Evolutionary conservation across 2,329 filamentous ascomycete species (phyloP).

Genomic region (Phaeosphaeriaceae sp.): DNA sequence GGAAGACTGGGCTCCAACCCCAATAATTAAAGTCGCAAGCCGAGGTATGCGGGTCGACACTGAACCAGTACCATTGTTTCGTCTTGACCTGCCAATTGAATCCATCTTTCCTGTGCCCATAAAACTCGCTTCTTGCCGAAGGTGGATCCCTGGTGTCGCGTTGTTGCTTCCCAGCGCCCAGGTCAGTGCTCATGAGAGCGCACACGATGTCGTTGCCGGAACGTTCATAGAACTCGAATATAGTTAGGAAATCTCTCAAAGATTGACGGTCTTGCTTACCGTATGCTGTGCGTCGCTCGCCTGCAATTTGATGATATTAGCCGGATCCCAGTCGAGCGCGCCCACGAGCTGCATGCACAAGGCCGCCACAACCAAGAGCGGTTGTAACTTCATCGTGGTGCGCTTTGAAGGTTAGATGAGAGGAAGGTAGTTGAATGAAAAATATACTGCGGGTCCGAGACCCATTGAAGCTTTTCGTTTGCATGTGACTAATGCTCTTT

Average conservation of each 20-base stretch:
- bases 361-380: neutral
- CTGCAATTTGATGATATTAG: neutral
- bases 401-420: neutral
- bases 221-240: neutral
- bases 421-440: neutral
- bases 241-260: neutral
- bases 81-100: neutral
- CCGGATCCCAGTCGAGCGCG: neutral
- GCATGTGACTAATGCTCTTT: no score
- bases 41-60: neutral
- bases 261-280: neutral
- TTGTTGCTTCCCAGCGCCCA: neutral
- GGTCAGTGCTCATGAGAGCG: neutral
- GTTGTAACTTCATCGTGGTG: neutral
- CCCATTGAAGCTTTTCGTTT: neutral
- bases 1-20: neutral
- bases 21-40: neutral
- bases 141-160: neutral
- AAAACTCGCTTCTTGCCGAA: neutral
- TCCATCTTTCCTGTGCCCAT: neutral
- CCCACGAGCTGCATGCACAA: neutral
- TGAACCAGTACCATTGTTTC: neutral
- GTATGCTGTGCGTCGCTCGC: neutral
- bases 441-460: neutral
- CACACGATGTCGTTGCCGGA: neutral